phyloP scores from a whole-genome alignment of 306 rosid genomes.

The Citrullus colocynthis region DNA sequence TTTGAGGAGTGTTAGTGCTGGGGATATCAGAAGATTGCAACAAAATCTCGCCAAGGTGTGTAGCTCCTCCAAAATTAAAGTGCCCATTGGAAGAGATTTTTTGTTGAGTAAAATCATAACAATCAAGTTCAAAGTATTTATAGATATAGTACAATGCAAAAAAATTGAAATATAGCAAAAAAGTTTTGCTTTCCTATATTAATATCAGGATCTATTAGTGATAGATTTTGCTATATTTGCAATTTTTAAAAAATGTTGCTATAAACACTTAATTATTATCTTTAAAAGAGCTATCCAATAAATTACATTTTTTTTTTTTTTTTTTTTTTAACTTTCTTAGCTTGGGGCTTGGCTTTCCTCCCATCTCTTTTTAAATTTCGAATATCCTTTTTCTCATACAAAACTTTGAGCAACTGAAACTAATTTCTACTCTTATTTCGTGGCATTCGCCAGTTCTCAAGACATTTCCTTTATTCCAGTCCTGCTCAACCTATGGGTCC shows the following conservation, averaged over 20 bases:
- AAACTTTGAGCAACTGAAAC: background rate
- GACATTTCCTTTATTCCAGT: constrained; percentile 75
- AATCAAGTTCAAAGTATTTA: too few relatives aligned
- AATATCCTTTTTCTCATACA: background rate
- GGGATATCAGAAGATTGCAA: constrained; percentile 49
- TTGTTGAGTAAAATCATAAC: too few relatives aligned
- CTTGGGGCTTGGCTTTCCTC: background rate
- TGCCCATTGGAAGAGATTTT: too few relatives aligned
- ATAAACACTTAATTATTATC: too few relatives aligned
- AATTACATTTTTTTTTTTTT: too few relatives aligned
- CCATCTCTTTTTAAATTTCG: background rate
- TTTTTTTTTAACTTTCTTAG: background rate
- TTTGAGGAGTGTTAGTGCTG: constrained; percentile 39
- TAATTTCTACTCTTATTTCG: background rate
- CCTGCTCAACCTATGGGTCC: constrained; percentile 96
- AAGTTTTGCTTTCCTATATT: too few relatives aligned
- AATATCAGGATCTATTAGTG: too few relatives aligned
- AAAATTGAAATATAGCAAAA: too few relatives aligned
- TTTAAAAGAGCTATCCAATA: too few relatives aligned
- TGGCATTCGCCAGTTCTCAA: constrained; percentile 45
- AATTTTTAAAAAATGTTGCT: too few relatives aligned
- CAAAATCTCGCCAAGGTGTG: constrained; percentile 73
- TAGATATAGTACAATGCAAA: too few relatives aligned
- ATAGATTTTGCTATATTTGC: too few relatives aligned
- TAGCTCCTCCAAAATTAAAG: constrained; percentile 7